Base-by-base conservation (phyloP, 2,329 filamentous ascomycete genomes). In the Colletotrichum phormii region DNA sequence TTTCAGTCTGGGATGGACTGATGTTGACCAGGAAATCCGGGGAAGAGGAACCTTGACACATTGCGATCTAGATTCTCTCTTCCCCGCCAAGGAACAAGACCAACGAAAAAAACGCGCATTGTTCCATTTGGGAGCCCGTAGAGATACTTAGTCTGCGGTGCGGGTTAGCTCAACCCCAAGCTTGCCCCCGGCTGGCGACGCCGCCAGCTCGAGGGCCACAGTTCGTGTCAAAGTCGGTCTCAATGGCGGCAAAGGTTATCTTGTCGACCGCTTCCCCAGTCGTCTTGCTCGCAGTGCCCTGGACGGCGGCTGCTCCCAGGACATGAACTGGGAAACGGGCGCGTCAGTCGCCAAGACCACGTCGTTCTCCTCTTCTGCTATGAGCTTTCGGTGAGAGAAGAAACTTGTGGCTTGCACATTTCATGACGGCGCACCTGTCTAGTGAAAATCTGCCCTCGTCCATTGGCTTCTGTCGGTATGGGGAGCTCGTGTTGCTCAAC, bases 161-260 rank as follows among this genome's bases (percentile, higher is more conserved):
- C 26, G 4, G 26, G 26, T 29, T 29, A 29, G 26, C 26, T 54
- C 26, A 15, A 35, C 22, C 8, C 15, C n/a, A 13, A 26, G n/a
- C 26, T 18, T 59, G 57, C 57, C 35, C 26, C 35, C 12, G 18
- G 33, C 18, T 37, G 57, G 12, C 33, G 33, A 22, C 57, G 29
- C 46, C 46, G 7, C 60, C 51, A 63, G 46, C 15, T n/a, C n/a
- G 29, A 63, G 60, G 24, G 29, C 60, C 60, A 63, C 60, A 51
- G 8, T 7, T 65, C 54, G 64, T 66, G 64, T 51, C 35, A 29
- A 33, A 22, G 11, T 54, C 35, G 29, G 24, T 26, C 42, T 54
- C 42, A 35, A 67, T 59, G 64, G 64, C 29, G n/a, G 53, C 51
- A 72, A 72, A 68, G 69, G 58, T 67, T 67, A 59, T 63, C 58